Evolutionary conservation across 345 rosid species (phyloP), one percentile per base, ranked within the genome.

Genomic region (sweet orange (Citrus sinensis)): DNA sequence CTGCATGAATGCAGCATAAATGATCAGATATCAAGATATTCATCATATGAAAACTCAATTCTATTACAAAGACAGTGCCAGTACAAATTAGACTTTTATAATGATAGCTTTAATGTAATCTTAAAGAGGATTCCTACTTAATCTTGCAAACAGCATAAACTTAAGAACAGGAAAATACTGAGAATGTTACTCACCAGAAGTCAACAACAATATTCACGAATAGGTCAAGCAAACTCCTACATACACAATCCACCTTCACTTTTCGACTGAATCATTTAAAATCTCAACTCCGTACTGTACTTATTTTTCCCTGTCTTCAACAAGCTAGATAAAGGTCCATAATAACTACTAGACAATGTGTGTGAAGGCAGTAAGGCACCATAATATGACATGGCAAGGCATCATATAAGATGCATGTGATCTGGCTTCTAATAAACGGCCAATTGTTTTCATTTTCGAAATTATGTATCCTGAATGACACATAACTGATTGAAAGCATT

Each of bases 1-100:
- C 98, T 96, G 95, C 88, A 77, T 27, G 62, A 66, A 79, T 30
- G 76, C 68, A 81, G 58, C 19, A 14, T 17, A 67, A 67, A 10
- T 34, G 61, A 30, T 63, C 13, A 66, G 27, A 63, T n/a, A 22
- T 76, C 75, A 74, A 49, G 24, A 27, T 27, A 10, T 25, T 51
- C 58, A 19, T 35, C 34, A 32, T 59, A 24, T 20, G 17, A 39
- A 67, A 22, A 70, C 54, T 25, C 24, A 35, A 37, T 76, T 54
- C 27, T 39, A 69, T 55, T 14, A 11, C 42, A 71, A 34, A 24
- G 39, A n/a, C 39, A n/a, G 20, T 4, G 16, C 14, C 13, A 77
- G 46, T 13, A 42, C 67, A 73, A 63, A 62, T 66, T 69, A 63
- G 63, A 32, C 27, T 67, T 68, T 55, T 55, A 62, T 63, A 67